Evolutionary conservation across 2,329 filamentous ascomycete genomes (phyloP), one percentile per base, ranked within the genome.

Genomic region (Neodidymelliopsis sp.): DNA sequence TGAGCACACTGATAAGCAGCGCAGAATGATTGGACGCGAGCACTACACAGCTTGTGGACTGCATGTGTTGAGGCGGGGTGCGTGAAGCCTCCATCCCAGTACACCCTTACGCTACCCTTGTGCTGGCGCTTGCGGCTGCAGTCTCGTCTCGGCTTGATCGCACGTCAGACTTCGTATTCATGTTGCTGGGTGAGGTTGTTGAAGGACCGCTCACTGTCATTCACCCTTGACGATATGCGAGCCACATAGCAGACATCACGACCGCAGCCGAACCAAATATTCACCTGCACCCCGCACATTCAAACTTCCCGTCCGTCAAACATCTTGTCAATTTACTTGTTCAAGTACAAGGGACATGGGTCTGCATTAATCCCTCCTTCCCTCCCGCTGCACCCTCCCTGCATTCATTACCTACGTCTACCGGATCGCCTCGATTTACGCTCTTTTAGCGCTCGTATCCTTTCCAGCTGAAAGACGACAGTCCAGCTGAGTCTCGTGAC

Each of bases 31-130:
- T 45, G 47, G 47, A 13, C 12, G 3, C 10, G 5, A 40, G 1
- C 9, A 27, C 24, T 36, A 36, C 40, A 50, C 47, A 45, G 24
- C 29, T 39, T 34, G 24, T 29, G 23, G 10, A 33, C 8, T 48
- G 47, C 47, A 50, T 50, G 27, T 50, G 47, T 50, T 50, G 47
- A 50, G 47, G 47, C 47, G 47, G 47, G 47, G 47, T 45, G 47
- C 47, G 40, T 50, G 20, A 40, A 24, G 40, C 28, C 29, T 35
- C n/a, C n/a, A n/a, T n/a, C n/a, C n/a, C n/a, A n/a, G n/a, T 40
- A 50, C 40, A 50, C 36, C 40, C 47, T 45, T 45, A 36, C 40
- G 19, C 12, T 40, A 40, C 40, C 24, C 40, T 23, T 18, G 13
- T 34, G 23, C 22, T 20, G 13, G 46, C 23, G 12, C 11, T 16